A percentile compares a stretch with the other conserved stretches of the same genome.
Evolutionary conservation across 306 rosid genomes (phyloP).

Genomic region (Castanopsis chinensis): DNA sequence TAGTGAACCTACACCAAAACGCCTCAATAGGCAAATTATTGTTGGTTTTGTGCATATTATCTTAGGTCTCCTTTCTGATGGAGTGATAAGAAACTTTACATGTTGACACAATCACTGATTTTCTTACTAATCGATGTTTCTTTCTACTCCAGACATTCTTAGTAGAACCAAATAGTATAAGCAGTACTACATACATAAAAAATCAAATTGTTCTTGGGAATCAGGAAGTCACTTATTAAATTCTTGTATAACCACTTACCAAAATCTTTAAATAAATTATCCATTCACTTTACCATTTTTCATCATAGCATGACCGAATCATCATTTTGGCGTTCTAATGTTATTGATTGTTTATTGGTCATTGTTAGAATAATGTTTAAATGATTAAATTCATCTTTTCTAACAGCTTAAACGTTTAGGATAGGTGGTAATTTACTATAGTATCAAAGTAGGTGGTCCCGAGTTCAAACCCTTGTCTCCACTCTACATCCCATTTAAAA

Average conservation of each 20-base stretch:
- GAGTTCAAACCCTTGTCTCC: too few species aligned
- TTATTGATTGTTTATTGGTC: neutral
- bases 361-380: too few species aligned
- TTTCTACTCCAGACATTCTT: neutral
- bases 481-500: too few species aligned
- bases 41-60: neutral
- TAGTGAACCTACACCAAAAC: neutral
- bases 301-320: neutral
- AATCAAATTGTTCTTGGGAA: neutral
- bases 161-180: neutral
- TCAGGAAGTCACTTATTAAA: neutral
- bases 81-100: neutral
- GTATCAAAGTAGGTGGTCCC: too few species aligned
- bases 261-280: neutral
- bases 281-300: neutral
- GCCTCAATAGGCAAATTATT: neutral
- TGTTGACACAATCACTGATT: neutral
- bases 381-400: too few species aligned
- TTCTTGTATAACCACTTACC: neutral
- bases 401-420: too few species aligned
- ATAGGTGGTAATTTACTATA: too few species aligned
- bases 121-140: neutral
- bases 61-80: neutral
- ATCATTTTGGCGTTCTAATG: neutral
- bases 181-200: neutral